These are phyloP conservation scores for Camellia oleifera DNA, from an alignment of 179 eudicot species.

Conservation along the genomic window DNA sequence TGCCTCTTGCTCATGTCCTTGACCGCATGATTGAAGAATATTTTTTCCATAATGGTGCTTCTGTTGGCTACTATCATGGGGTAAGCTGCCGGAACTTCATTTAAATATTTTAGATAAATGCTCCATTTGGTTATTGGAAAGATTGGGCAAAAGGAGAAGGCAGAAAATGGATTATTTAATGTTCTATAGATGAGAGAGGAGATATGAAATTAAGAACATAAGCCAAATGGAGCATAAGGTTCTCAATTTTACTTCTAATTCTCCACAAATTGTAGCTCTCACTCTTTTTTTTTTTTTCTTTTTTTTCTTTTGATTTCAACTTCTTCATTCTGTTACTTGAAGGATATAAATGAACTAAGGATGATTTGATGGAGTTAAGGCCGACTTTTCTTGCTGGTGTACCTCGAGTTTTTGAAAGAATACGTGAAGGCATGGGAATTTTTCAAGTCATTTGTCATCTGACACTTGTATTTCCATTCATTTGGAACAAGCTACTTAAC, in stretches of 20 bases:
- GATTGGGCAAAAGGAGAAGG: background rate
- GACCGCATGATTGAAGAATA: constrained; percentile 93
- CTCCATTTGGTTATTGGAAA: constrained; percentile 5
- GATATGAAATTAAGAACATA: background rate
- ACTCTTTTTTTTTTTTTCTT: background rate
- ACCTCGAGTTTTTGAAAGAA: constrained; percentile 81
- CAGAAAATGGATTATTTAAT: background rate
- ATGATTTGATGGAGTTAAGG: constrained; percentile 82
- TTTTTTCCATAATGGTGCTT: constrained; percentile 91
- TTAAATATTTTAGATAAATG: background rate
- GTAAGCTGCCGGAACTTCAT: constrained; percentile 34
- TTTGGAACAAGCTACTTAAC: background rate
- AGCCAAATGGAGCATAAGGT: background rate
- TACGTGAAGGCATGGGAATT: constrained; percentile 70
- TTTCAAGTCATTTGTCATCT: background rate
- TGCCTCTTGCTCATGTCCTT: constrained; percentile 93
- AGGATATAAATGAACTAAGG: constrained; percentile 75
- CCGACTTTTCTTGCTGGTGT: constrained; percentile 97
- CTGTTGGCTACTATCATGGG: constrained; percentile 98
- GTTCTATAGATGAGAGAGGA: background rate
- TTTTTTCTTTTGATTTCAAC: background rate
- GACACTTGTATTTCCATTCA: background rate
- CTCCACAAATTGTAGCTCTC: background rate
- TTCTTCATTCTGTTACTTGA: constrained; percentile 17
- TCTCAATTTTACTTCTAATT: background rate